Evolutionary conservation across 2,329 filamentous ascomycete species (phyloP).

Genomic region (Pseudogymnoascus pannorum): DNA sequence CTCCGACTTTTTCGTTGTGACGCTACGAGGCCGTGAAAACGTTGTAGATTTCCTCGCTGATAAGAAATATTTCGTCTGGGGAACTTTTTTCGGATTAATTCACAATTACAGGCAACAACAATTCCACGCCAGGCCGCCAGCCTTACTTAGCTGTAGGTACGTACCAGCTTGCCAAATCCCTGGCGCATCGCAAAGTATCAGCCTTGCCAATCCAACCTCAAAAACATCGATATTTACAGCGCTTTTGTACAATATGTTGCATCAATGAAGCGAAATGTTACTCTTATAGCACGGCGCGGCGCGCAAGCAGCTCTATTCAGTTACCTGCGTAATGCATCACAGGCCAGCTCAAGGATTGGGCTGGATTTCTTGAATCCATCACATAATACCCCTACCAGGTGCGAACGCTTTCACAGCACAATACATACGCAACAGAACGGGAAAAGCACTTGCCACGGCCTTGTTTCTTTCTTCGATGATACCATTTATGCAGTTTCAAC

Average conservation of each 20-base stretch:
- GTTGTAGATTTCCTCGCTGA: conserved; percentile 8
- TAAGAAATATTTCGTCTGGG: conserved; percentile 9
- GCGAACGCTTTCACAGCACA: background rate
- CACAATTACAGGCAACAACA: background rate
- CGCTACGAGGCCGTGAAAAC: background rate
- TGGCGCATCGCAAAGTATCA: background rate
- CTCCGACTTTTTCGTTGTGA: background rate
- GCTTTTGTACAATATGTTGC: background rate
- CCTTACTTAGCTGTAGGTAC: conserved; percentile 1
- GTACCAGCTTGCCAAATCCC: background rate
- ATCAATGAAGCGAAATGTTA: conserved; percentile 5
- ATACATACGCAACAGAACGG: background rate
- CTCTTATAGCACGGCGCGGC: background rate
- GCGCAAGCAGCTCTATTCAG: background rate
- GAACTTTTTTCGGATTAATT: conserved; percentile 7
- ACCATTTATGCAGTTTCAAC: conserved; percentile 94
- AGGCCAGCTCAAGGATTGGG: background rate
- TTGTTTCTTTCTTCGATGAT: conserved; percentile 14
- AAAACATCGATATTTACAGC: background rate
- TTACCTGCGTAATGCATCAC: background rate
- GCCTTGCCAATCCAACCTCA: background rate
- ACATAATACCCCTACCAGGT: background rate
- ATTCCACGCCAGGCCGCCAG: conserved; percentile 1
- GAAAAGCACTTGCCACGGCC: background rate
- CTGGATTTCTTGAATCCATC: background rate